Percentiles rank a stretch among this genome's conserved stretches.
phyloP scores from a whole-genome alignment of 2,329 filamentous ascomycete species.

The Teratosphaeria viscida region DNA sequence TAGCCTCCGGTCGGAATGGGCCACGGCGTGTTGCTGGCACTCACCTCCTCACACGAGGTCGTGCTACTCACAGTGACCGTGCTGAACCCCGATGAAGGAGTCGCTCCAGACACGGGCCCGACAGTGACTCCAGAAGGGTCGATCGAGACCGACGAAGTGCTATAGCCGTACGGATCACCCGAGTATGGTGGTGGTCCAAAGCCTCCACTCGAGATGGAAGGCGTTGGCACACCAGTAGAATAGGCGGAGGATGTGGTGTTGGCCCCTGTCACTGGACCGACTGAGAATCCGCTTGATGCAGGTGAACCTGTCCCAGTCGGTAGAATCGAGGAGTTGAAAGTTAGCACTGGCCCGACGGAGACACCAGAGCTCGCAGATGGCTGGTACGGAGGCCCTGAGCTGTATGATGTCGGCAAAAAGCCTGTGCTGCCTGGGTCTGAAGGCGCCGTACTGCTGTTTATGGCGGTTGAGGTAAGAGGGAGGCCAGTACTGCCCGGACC shows the following conservation, averaged over 20 bases:
- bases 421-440: background rate
- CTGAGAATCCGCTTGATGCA: background rate
- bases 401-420: background rate
- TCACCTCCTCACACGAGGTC: background rate
- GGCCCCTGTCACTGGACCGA: background rate
- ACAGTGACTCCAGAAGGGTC: background rate
- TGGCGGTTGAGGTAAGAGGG: background rate
- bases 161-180: background rate
- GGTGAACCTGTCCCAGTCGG: background rate
- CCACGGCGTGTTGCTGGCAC: conserved; percentile 7
- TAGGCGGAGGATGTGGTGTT: background rate
- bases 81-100: conserved; percentile 5
- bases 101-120: background rate
- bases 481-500: background rate
- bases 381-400: background rate
- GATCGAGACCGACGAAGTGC: background rate
- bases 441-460: background rate
- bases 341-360: background rate
- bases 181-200: background rate
- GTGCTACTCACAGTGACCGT: conserved; percentile 1
- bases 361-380: background rate
- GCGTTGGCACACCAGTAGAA: background rate
- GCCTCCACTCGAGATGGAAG: background rate
- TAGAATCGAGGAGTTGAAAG: background rate
- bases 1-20: conserved; percentile 4